Evolutionary conservation across 108 stramenopile genomes (phyloP).

Genomic region (Aureococcus anophagefferens): DNA sequence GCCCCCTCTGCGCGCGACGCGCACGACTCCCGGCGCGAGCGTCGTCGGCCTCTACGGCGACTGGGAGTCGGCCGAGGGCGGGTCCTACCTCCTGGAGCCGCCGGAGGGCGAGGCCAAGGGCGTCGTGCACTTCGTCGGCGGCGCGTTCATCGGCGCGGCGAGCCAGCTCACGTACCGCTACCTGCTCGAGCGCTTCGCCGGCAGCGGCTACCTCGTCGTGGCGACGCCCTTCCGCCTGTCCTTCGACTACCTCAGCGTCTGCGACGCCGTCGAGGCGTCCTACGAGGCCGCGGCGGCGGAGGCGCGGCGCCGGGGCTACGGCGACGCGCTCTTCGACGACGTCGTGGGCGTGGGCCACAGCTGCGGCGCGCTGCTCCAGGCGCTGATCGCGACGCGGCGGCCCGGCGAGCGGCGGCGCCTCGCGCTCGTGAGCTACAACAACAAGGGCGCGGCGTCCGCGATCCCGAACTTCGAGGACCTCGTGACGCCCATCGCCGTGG

Average conservation of each 20-base stretch:
- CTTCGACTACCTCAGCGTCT: conserved; percentile 75
- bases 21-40: no score
- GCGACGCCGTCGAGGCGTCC: conserved; percentile 64
- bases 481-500: conserved; percentile 64
- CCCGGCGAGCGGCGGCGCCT: conserved; percentile 84
- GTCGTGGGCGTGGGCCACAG: conserved; percentile 85
- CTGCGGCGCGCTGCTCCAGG: conserved; percentile 73
- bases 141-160: conserved; percentile 76
- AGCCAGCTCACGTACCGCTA: conserved; percentile 77
- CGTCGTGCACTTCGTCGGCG: conserved; percentile 79
- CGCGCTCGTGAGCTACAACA: conserved; percentile 77
- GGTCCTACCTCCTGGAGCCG: conserved; percentile 1
- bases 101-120: conserved; percentile 19
- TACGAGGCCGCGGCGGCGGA: conserved; percentile 72
- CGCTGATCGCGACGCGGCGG: conserved; percentile 74
- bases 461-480: conserved; percentile 77
- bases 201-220: conserved; percentile 70
- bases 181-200: conserved; percentile 63
- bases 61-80: background rate
- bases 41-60: no score
- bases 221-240: conserved; percentile 82
- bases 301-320: conserved; percentile 53
- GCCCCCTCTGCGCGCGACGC: no score
- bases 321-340: conserved; percentile 49
- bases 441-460: conserved; percentile 68